Evolutionary conservation across 331 rosid genomes (phyloP).

Genomic region (Acacia concinna): DNA sequence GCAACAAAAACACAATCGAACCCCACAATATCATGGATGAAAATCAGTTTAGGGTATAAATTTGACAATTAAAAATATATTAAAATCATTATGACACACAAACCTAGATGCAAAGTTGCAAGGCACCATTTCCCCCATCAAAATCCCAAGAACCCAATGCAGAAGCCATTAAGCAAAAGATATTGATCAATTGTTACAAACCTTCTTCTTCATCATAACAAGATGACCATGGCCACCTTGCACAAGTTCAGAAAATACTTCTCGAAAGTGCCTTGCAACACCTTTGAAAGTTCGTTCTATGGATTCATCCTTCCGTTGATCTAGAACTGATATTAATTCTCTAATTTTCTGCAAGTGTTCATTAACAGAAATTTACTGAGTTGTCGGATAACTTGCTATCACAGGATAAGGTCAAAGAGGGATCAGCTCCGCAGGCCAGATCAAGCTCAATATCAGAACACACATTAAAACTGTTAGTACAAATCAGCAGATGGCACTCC

Average conservation of each 20-base stretch:
- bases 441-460: slow-evolving; percentile 22
- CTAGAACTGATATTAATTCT: slow-evolving; percentile 85
- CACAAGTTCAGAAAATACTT: slow-evolving; percentile 95
- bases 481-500: slow-evolving; percentile 6
- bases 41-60: neutral
- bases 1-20: slow-evolving; percentile 13
- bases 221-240: slow-evolving; percentile 90
- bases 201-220: slow-evolving; percentile 98
- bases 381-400: neutral
- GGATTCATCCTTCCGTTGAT: slow-evolving; percentile 95
- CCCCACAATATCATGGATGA: neutral
- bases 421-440: slow-evolving; percentile 5
- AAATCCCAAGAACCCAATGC: slow-evolving; percentile 26
- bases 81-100: slow-evolving; percentile 3
- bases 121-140: slow-evolving; percentile 3
- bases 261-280: slow-evolving; percentile 96
- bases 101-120: slow-evolving; percentile 12
- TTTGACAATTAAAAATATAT: neutral
- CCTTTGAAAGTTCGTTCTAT: slow-evolving; percentile 98
- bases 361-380: slow-evolving; percentile 22
- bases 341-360: slow-evolving; percentile 73
- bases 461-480: neutral
- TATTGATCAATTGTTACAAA: slow-evolving; percentile 35
- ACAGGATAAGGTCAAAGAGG: slow-evolving; percentile 17
- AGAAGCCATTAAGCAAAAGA: slow-evolving; percentile 16